Conservation (phyloP, 495 filamentous ascomycete genomes). For the Rhypophila decipiens region DNA sequence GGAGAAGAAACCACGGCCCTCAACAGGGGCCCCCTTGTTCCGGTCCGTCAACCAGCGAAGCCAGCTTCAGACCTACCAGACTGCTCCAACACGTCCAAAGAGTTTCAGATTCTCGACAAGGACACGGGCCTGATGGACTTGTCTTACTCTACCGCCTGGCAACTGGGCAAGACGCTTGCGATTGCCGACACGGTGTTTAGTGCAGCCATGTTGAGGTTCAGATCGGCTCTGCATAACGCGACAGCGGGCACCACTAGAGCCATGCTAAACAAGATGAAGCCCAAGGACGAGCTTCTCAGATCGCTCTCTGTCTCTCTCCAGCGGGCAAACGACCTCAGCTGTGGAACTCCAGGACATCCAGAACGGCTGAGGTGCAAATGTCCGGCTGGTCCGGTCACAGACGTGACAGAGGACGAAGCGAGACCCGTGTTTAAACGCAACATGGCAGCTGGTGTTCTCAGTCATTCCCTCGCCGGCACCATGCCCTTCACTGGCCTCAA, state of each 20-base stretch:
- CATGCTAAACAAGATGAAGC: neutral
- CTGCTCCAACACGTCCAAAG: slow-evolving; percentile 20
- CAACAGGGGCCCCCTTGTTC: slow-evolving; percentile 35
- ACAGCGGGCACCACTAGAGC: neutral
- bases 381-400: neutral
- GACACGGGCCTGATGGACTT: slow-evolving; percentile 41
- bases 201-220: slow-evolving; percentile 18
- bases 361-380: neutral
- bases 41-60: slow-evolving; percentile 9
- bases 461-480: neutral
- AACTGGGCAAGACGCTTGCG: slow-evolving; percentile 33
- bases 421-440: neutral
- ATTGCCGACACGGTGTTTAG: slow-evolving; percentile 22
- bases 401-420: neutral
- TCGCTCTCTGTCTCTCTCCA: neutral
- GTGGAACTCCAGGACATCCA: neutral
- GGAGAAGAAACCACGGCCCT: slow-evolving; percentile 38
- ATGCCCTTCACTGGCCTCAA: slow-evolving; percentile 9
- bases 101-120: slow-evolving; percentile 41
- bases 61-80: slow-evolving; percentile 10
- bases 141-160: slow-evolving; percentile 41
- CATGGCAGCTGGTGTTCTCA: neutral
- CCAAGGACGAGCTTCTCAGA: neutral
- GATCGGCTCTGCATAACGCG: slow-evolving; percentile 5
- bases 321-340: neutral